These are phyloP conservation scores for Scenedesmus sp. DNA, from an alignment of 163 green algal genomes.

Conservation along the genomic window DNA sequence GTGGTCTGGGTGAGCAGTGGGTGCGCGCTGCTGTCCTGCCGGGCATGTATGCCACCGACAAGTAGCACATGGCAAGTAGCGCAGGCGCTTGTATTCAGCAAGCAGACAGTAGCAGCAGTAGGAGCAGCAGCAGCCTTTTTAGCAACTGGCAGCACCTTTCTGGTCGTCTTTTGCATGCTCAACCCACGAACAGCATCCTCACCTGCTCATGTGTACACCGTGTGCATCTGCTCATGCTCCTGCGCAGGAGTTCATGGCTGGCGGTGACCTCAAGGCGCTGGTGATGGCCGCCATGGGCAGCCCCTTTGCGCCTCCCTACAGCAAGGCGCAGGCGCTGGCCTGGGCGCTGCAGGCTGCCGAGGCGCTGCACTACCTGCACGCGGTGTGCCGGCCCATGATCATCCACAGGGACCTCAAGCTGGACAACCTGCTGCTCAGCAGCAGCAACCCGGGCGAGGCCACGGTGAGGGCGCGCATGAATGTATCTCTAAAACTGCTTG, in stretches of 20 bases:
- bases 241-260: constrained; percentile 60
- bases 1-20: no score
- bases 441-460: not conserved
- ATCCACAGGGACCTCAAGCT: constrained; percentile 75
- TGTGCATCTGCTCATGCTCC: not conserved
- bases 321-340: constrained; percentile 51
- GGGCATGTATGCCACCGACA: no score
- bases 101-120: not conserved
- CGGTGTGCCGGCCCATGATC: constrained; percentile 73
- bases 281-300: constrained; percentile 60
- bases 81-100: not conserved
- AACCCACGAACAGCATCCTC: no score
- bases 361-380: constrained; percentile 72
- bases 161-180: not conserved
- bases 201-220: not conserved
- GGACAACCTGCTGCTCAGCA: constrained; percentile 72
- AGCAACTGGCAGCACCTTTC: not conserved
- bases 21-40: not conserved
- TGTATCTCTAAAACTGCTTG: no score
- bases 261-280: constrained; percentile 67
- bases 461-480: constrained; percentile 39
- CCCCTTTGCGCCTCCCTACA: constrained; percentile 52
- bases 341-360: constrained; percentile 66
- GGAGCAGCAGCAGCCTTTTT: no score
- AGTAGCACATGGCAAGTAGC: not conserved